Evolutionary conservation across 129 eudicot genomes (phyloP).

Genomic region (carrot (Daucus carota)): DH1_v3.0 NC_030388.2:533501-534000

Average conservation of each 20-base stretch:
- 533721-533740: background rate
- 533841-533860: background rate
- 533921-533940: background rate
- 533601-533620: background rate
- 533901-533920: background rate
- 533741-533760: background rate
- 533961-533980: background rate
- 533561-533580: background rate
- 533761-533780: background rate
- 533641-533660: background rate
- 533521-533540: background rate
- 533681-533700: background rate
- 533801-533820: background rate
- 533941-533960: background rate
- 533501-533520: background rate
- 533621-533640: constrained; percentile 5
- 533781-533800: background rate
- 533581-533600: background rate
- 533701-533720: background rate
- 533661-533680: background rate
- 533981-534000: background rate
- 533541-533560: background rate
- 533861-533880: background rate
- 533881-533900: background rate
- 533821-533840: background rate